phyloP scores from a whole-genome alignment of 2,329 filamentous ascomycete species.

The Ilyonectria mors-panacis region DNA sequence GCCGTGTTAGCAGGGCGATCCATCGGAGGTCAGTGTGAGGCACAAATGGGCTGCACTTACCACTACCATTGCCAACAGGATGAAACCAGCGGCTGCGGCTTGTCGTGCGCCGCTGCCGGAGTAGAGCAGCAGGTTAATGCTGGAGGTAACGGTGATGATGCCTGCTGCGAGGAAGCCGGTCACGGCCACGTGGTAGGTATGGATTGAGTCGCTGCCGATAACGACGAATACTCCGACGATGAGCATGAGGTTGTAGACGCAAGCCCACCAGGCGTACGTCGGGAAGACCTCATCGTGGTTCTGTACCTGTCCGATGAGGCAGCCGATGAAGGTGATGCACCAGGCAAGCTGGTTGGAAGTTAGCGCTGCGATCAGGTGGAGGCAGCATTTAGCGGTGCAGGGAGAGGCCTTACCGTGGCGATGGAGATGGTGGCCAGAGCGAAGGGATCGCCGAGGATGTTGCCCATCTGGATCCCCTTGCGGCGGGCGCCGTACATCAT shows the following conservation, averaged over 20 bases:
- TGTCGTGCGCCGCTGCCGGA: conserved; percentile 80
- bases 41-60: conserved; percentile 68
- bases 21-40: background rate
- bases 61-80: conserved; percentile 91
- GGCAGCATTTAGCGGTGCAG: background rate
- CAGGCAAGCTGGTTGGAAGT: conserved; percentile 81
- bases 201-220: conserved; percentile 85
- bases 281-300: conserved; percentile 72
- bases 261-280: conserved; percentile 92
- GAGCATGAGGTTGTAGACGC: conserved; percentile 87
- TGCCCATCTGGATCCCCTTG: conserved; percentile 81
- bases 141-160: conserved; percentile 87
- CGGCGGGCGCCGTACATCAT: conserved; percentile 66
- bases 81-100: conserved; percentile 92
- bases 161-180: conserved; percentile 89
- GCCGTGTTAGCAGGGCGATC: conserved; percentile 28
- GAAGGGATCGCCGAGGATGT: conserved; percentile 96
- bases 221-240: conserved; percentile 86
- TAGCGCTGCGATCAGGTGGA: conserved; percentile 31
- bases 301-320: conserved; percentile 78
- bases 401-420: conserved; percentile 77
- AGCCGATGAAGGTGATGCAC: conserved; percentile 92
- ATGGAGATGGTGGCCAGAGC: conserved; percentile 95
- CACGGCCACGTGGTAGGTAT: conserved; percentile 92
- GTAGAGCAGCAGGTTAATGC: conserved; percentile 90